phyloP scores from a whole-genome alignment of 805 yeast genomes.

The Nakazawaea holstii region DNA sequence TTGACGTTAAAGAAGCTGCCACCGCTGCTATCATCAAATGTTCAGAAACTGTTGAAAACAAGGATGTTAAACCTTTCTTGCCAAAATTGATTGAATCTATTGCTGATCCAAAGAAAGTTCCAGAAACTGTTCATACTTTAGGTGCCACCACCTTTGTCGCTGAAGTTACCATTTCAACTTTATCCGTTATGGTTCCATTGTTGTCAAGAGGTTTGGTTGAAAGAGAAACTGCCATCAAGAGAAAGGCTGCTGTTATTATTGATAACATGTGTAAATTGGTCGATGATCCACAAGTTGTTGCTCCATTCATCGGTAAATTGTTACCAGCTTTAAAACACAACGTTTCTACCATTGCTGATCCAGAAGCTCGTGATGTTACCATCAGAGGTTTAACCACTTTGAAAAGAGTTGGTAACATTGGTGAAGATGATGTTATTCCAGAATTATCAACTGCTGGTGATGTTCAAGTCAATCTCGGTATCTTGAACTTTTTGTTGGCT shows the following conservation, averaged over 20 bases:
- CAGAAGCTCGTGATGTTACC: slow-evolving; percentile 99
- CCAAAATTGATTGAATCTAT: slow-evolving; percentile 97
- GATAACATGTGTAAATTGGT: slow-evolving; percentile 99
- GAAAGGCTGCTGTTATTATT: slow-evolving; percentile 98
- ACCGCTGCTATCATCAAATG: slow-evolving; percentile 92
- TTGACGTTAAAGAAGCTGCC: slow-evolving; percentile 96
- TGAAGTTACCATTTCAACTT: slow-evolving; percentile 98
- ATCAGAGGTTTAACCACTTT: slow-evolving; percentile 94
- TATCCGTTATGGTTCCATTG: slow-evolving; percentile 98
- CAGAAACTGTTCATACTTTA: slow-evolving; percentile 96
- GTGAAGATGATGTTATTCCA: slow-evolving; percentile 85
- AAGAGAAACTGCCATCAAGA: slow-evolving; percentile 99
- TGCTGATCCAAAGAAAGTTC: slow-evolving; percentile 94
- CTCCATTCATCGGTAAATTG: slow-evolving; percentile 94
- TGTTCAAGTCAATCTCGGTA: slow-evolving; percentile 76
- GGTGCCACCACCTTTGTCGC: slow-evolving; percentile 99
- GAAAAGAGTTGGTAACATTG: slow-evolving; percentile 98
- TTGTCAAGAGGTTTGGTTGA: slow-evolving; percentile 99
- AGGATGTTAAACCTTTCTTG: slow-evolving; percentile 99
- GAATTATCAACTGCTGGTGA: slow-evolving; percentile 99
- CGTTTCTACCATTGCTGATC: slow-evolving; percentile 97
- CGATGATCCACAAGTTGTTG: slow-evolving; percentile 99
- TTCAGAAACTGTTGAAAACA: slow-evolving; percentile 97
- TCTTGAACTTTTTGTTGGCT: slow-evolving; percentile 68
- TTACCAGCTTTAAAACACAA: slow-evolving; percentile 95